Conservation (phyloP, 1,139 yeast genomes). For the Candida tunisiensis region DNA sequence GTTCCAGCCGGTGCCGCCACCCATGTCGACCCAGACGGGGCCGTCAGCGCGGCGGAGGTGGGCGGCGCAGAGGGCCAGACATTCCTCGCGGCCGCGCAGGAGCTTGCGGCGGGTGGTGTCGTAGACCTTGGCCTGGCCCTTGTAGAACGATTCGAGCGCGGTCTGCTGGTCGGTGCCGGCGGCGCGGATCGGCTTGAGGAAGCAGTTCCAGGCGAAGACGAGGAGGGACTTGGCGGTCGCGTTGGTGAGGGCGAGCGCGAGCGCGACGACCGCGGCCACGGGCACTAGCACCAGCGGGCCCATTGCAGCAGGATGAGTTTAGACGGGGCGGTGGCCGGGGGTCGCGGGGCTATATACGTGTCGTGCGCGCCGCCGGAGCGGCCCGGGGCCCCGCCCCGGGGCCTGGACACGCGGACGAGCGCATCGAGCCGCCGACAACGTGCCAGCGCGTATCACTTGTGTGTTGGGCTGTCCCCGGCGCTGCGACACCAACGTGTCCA, state of each 20-base stretch:
- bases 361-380: no score
- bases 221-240: conserved; percentile 4
- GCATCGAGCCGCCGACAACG: no score
- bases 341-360: no score
- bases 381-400: no score
- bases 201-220: conserved; percentile 29
- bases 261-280: conserved; percentile 1
- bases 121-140: conserved; percentile 60
- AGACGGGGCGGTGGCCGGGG: no score
- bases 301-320: no score
- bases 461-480: no score
- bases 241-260: conserved; percentile 1
- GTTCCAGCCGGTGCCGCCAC: conserved; percentile 78
- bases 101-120: conserved; percentile 50
- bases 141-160: conserved; percentile 54
- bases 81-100: conserved; percentile 54
- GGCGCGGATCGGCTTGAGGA: conserved; percentile 46
- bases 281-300: neutral
- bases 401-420: no score
- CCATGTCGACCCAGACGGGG: conserved; percentile 62
- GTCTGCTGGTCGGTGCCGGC: conserved; percentile 38
- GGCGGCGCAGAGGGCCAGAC: conserved; percentile 39
- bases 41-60: conserved; percentile 25
- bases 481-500: no score
- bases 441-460: no score